Conservation (phyloP, 352 stramenopile species). For the Peronospora farinosa region DNA sequence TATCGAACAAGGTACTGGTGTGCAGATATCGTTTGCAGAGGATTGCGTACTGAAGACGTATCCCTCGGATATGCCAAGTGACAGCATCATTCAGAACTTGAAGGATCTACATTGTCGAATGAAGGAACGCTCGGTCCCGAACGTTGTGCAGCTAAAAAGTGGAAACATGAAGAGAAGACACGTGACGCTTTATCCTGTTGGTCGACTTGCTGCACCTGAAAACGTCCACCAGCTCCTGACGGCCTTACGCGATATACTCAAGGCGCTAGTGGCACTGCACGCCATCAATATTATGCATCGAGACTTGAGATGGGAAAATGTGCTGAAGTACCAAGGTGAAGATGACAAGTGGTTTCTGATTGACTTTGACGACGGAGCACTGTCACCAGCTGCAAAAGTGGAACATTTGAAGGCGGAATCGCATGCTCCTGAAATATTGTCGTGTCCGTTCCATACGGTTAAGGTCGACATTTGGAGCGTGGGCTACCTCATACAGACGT, state of each 20-base stretch:
- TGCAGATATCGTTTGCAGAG: conserved; percentile 12
- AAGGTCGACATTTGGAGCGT: conserved; percentile 17
- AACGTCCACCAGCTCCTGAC: conserved; percentile 6
- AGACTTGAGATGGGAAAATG: conserved; percentile 18
- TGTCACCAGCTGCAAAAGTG: conserved; percentile 1
- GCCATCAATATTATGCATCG: conserved; percentile 17
- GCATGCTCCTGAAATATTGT: conserved; percentile 19
- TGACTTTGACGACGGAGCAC: conserved; percentile 13
- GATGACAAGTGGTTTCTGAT: conserved; percentile 12
- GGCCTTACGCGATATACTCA: conserved; percentile 13
- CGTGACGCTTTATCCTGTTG: conserved; percentile 9
- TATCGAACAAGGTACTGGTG: conserved; percentile 7
- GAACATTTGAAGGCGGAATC: conserved; percentile 16
- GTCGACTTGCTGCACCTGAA: conserved; percentile 3
- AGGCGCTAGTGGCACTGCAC: conserved; percentile 14
- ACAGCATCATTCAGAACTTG: conserved; percentile 9
- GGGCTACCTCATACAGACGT: conserved; percentile 8
- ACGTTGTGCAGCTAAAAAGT: conserved; percentile 12
- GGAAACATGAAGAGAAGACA: conserved; percentile 10
- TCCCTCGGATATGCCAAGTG: conserved; percentile 7
- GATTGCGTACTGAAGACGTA: conserved; percentile 15
- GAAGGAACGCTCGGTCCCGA: conserved; percentile 5
- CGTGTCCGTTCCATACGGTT: conserved; percentile 8
- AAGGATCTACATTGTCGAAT: conserved; percentile 8
- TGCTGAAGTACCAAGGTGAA: conserved; percentile 11